Base-by-base conservation (phyloP, 106 monocot species). In the Dendrobium officinale region DNA sequence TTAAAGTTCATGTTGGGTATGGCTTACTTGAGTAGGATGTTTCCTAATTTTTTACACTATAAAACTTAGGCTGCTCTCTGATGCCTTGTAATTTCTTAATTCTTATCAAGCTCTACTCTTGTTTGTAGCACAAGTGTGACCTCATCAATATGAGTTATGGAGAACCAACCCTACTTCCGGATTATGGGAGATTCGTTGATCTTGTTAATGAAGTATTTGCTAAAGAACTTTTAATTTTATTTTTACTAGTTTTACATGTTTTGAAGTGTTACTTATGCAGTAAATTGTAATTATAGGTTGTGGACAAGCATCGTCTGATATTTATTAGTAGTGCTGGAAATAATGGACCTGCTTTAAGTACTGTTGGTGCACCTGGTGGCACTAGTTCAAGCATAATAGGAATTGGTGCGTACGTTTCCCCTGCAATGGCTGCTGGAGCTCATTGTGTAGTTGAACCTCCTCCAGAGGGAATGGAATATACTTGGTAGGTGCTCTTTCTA, bases 61-160 rank as follows among this genome's bases (percentile, higher is more conserved):
- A 20, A 31, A 31, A 72, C 72, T 31, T 72, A 10, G 37, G 72
- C 72, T 67, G 40, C 72, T 72, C 17, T 37, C 15, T 40, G 37
- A 31, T 72, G 13, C 40, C 13, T 72, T 70, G 2, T 41, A 72
- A 45, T 75, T 75, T 44, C 9, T 9, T 5, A 44, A 4, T 11
- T 75, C n/a, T n/a, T 44, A 19, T 73, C 17, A 73, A 17, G 73
- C 5, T 73, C 20, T 5, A 19, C 61, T 86, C 4, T 76, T 78
- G 75, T 81, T 79, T 90, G 56, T 88, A 99, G 98, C 91, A 99
- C 78, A 99, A 99, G 84, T 94, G 94, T 81, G 98, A 99, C 81
- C 88, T 99, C 77, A 99, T 99, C 80, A 99, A 99, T 80, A 99
- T 99, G 98, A 99, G 98, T 83, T 99, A 99, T 87, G 98, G 98